Evolutionary conservation across 2,329 filamentous ascomycete genomes (phyloP).

Genomic region (Berkeleyomyces basicola): DNA sequence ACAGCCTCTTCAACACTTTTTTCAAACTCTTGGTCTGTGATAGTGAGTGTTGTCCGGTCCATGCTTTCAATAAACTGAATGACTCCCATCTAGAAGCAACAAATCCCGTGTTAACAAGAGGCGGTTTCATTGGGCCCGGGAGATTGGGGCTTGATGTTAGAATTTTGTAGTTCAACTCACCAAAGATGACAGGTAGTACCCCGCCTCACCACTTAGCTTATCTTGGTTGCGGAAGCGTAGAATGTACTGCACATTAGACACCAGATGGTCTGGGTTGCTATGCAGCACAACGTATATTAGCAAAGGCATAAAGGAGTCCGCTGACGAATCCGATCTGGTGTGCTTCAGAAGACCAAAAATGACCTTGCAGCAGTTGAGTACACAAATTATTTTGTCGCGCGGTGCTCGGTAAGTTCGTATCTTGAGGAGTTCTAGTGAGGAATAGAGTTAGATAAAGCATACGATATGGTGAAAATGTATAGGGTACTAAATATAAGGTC

Average conservation of each 20-base stretch:
- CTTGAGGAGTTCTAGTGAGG: conserved; percentile 63
- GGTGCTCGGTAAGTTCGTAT: conserved; percentile 96
- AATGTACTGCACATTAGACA: conserved; percentile 97
- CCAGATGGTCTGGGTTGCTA: conserved; percentile 85
- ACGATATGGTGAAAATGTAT: neutral
- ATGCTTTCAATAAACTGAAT: conserved; percentile 95
- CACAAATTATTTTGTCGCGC: conserved; percentile 94
- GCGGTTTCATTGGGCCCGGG: neutral
- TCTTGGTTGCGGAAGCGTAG: conserved; percentile 93
- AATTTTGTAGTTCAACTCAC: conserved; percentile 29
- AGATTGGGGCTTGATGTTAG: neutral
- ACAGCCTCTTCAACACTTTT: conserved; percentile 91
- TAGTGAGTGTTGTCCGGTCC: conserved; percentile 83
- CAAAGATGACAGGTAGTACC: conserved; percentile 91
- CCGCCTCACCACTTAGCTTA: conserved; percentile 90
- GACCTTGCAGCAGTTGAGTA: conserved; percentile 97
- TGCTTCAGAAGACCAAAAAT: conserved; percentile 93
- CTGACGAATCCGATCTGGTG: conserved; percentile 82
- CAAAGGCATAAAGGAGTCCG: conserved; percentile 87
- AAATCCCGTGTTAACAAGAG: neutral
- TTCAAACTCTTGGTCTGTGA: conserved; percentile 90
- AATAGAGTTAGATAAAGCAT: conserved; percentile 13
- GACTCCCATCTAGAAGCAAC: conserved; percentile 53
- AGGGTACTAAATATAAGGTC: neutral
- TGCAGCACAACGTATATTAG: conserved; percentile 92